phyloP scores from a whole-genome alignment of 495 filamentous ascomycete species.

The Penicillium paradoxum region DNA sequence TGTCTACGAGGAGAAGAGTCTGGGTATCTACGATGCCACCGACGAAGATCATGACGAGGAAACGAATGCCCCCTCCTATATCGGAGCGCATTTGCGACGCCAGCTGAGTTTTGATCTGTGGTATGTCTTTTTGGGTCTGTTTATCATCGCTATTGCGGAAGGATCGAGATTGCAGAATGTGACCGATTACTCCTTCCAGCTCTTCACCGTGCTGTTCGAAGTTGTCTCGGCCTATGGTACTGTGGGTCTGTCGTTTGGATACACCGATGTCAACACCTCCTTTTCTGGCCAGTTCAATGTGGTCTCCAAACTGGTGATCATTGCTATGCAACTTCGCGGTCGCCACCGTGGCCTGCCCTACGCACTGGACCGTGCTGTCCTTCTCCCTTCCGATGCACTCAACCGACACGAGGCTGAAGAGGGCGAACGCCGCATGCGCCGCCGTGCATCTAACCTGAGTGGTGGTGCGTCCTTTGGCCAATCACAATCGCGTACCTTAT shows the following conservation, averaged over 20 bases:
- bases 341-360: slow-evolving; percentile 90
- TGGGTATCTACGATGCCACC: slow-evolving; percentile 64
- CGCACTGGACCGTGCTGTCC: slow-evolving; percentile 83
- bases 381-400: slow-evolving; percentile 72
- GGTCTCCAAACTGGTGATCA: slow-evolving; percentile 84
- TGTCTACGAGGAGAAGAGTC: slow-evolving; percentile 91
- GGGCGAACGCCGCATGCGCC: slow-evolving; percentile 49
- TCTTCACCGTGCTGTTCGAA: slow-evolving; percentile 85
- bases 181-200: slow-evolving; percentile 60
- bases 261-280: slow-evolving; percentile 64
- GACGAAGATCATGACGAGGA: slow-evolving; percentile 41
- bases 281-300: slow-evolving; percentile 75
- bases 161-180: slow-evolving; percentile 54
- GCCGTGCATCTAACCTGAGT: slow-evolving; percentile 51
- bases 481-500: slow-evolving; percentile 22
- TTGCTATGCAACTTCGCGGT: slow-evolving; percentile 90
- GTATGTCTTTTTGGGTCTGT: slow-evolving; percentile 86
- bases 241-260: slow-evolving; percentile 85
- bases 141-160: slow-evolving; percentile 83
- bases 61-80: slow-evolving; percentile 65
- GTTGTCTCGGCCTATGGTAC: slow-evolving; percentile 92
- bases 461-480: slow-evolving; percentile 27
- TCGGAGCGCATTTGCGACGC: slow-evolving; percentile 79
- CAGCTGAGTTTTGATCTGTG: slow-evolving; percentile 93
- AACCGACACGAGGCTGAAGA: slow-evolving; percentile 64